Conservation (phyloP, 169 alveolate genomes). For the Plasmodium gallinaceum region DNA sequence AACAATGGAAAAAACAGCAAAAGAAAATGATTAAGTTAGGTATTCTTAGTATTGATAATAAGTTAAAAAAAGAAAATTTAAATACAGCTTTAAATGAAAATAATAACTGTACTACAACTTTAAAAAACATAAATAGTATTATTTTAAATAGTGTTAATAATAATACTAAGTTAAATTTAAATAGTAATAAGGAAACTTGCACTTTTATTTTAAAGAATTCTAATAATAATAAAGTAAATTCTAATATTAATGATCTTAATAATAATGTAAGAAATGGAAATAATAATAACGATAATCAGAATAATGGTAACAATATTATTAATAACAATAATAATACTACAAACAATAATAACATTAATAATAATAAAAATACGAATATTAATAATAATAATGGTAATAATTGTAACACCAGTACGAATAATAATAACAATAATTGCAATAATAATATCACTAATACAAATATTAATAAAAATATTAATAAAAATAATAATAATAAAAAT, state of each 20-base stretch:
- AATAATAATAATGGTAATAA: not conserved
- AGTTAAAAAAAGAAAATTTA: slow-evolving; percentile 20
- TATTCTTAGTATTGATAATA: slow-evolving; percentile 15
- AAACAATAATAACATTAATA: not conserved
- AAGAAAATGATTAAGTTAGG: slow-evolving; percentile 63
- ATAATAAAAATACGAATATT: not conserved
- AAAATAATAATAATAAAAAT: too few species aligned
- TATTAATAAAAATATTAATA: too few species aligned
- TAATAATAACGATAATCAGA: too few species aligned
- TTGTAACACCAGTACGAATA: too few species aligned
- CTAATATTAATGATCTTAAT: too few species aligned
- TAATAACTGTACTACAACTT: not conserved
- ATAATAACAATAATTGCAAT: too few species aligned
- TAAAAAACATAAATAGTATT: not conserved
- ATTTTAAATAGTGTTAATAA: not conserved
- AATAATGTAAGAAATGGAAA: too few species aligned
- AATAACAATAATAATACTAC: not conserved
- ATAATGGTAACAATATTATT: not conserved
- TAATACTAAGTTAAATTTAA: not conserved
- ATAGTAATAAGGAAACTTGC: not conserved
- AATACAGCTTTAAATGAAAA: not conserved
- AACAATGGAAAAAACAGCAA: slow-evolving; percentile 89
- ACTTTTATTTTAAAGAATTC: not conserved
- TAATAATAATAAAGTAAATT: not conserved
- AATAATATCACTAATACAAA: too few species aligned